Base-by-base conservation (phyloP, 2,329 filamentous ascomycete species). In the Xylariaceae sp. region DNA sequence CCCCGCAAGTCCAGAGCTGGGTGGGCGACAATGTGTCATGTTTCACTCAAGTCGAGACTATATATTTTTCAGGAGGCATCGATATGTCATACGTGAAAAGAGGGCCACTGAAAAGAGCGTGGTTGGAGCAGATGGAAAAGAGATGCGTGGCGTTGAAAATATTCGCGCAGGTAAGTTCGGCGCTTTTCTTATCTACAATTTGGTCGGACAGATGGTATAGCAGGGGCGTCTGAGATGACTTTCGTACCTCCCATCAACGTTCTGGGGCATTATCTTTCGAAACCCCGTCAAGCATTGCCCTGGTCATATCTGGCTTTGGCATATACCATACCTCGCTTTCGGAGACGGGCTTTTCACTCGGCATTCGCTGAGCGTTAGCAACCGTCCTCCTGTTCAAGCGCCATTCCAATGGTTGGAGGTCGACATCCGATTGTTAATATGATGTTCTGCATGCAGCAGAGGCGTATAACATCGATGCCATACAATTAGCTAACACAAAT, bases 81-180 rank as follows among this genome's bases (percentile, higher is more conserved):
- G 94, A 44, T 99, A 99, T 67, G 81, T 95, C 1, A 96, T 99
- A 74, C 82, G 94, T 13, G 90, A 97, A 55, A 95, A 94, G 76
- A 80, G 87, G 10, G 78, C 83, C 52, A 91, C 86, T 0, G 94
- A 97, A 74, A 96, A 96, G 76, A 86, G 84, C 51, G 88, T 96
- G 1, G 80, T 89, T 4, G 88, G 83, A 3, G 77, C 87, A 1
- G 89, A 97, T 65, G 92, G 94, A 16, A 88, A 89, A 69, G 83
- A 88, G 52, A 80, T 96, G 59, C 83, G 88, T 62, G 94, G 92
- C 0, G 89, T 91, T 0, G 89, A 97, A 71, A 85, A 84, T 15
- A 88, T 99, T 56, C 82, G 88, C 32, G 88, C 90, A 1, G 65
- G 65, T 67, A 54, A 62, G 64, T 58, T 53, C 1, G 18, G 1